Evolutionary conservation across 345 rosid species (phyloP).

Genomic region (Murraya paniculata): DNA sequence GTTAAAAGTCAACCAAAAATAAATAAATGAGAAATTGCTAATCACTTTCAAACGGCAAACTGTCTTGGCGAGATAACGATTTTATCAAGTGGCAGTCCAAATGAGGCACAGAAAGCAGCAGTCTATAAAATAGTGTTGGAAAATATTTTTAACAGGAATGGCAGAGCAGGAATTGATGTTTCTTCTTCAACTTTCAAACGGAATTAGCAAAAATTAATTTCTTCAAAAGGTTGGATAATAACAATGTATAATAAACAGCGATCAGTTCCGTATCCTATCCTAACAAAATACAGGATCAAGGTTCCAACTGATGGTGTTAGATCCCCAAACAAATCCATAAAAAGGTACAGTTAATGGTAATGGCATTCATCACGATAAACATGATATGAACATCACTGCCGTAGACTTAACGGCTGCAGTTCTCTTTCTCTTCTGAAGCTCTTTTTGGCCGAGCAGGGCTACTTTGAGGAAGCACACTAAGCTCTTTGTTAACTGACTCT

Average conservation of each 20-base stretch:
- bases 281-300: not conserved
- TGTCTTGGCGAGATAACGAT: no score
- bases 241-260: not conserved
- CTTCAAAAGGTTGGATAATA: not conserved
- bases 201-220: not conserved
- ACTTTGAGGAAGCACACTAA: slow-evolving; percentile 29
- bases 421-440: slow-evolving; percentile 78
- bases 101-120: not conserved
- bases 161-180: not conserved
- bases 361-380: not conserved
- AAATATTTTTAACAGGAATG: no score
- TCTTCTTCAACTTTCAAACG: not conserved
- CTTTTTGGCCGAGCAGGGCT: slow-evolving; percentile 44
- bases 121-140: no score
- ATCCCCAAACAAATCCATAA: not conserved
- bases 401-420: slow-evolving; percentile 31
- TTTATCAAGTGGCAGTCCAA: not conserved
- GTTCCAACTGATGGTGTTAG: slow-evolving; percentile 16
- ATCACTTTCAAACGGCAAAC: not conserved
- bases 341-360: not conserved
- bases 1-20: not conserved
- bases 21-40: not conserved
- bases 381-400: not conserved
- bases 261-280: not conserved
- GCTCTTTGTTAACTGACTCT: slow-evolving; percentile 41